Evolutionary conservation across 1,284 basidiomycete genomes (phyloP).

Genomic region (Exsudoporus floridanus): DNA sequence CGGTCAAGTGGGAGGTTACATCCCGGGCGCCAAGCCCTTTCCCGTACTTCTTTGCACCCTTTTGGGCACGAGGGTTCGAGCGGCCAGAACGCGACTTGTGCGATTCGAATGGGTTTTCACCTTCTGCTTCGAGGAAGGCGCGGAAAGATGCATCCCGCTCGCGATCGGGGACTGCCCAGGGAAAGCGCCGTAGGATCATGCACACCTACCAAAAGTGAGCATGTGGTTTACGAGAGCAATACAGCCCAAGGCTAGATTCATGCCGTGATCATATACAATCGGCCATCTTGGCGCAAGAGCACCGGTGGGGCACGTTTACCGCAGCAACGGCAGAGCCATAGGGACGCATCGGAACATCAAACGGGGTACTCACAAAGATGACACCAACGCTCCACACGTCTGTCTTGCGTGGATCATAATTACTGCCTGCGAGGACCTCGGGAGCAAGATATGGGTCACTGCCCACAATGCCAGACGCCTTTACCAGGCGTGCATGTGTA

Average conservation of each 20-base stretch:
- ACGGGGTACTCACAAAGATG: conserved; percentile 74
- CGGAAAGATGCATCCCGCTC: conserved; percentile 92
- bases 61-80: conserved; percentile 6
- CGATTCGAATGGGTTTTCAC: conserved; percentile 26
- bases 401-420: conserved; percentile 94
- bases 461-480: conserved; percentile 91
- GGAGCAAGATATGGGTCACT: conserved; percentile 98
- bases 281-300: background rate
- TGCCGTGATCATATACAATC: conserved; percentile 3
- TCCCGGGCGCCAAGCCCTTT: background rate
- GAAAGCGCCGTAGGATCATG: conserved; percentile 97
- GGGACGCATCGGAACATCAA: background rate
- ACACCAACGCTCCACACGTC: conserved; percentile 99
- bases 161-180: conserved; percentile 97
- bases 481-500: conserved; percentile 57
- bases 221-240: conserved; percentile 3
- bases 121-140: conserved; percentile 80
- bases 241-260: background rate
- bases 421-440: conserved; percentile 71
- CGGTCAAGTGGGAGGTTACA: background rate
- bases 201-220: conserved; percentile 47
- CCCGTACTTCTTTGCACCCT: conserved; percentile 12
- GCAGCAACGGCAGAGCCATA: background rate
- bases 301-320: background rate
- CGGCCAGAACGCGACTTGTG: conserved; percentile 23